Percentiles rank a stretch among this genome's conserved stretches.
These are phyloP conservation scores for Hymenoscyphus scutula DNA, from an alignment of 2,329 filamentous ascomycete genomes.

Conservation along the genomic window DNA sequence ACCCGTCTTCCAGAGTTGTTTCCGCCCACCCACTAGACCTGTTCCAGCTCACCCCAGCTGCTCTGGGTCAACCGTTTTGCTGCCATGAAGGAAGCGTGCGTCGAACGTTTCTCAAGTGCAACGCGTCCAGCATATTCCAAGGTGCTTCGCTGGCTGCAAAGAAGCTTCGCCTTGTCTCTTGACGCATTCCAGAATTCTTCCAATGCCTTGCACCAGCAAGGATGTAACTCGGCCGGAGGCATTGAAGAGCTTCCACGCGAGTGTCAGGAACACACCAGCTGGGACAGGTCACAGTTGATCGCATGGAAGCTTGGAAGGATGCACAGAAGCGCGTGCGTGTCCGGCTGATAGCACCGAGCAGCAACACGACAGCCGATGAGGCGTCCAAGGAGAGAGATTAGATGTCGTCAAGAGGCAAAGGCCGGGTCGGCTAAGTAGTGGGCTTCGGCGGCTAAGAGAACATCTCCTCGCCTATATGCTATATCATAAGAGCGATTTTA, in stretches of 20 bases:
- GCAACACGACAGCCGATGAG: slow-evolving; percentile 2
- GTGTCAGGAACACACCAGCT: slow-evolving; percentile 6
- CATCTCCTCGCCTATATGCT: not conserved
- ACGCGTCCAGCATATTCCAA: slow-evolving; percentile 2
- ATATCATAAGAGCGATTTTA: not conserved
- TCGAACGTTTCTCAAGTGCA: slow-evolving; percentile 6
- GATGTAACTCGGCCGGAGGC: slow-evolving; percentile 5
- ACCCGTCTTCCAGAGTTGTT: not conserved
- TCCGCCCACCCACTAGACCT: not conserved
- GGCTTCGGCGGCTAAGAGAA: not conserved
- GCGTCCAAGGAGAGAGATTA: not conserved
- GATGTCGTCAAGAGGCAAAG: not conserved
- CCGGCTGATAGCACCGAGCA: not conserved
- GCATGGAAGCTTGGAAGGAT: slow-evolving; percentile 11
- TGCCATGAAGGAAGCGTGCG: slow-evolving; percentile 1
- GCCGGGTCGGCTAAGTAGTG: slow-evolving; percentile 2
- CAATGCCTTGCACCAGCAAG: not conserved
- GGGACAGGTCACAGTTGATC: not conserved
- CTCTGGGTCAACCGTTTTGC: not conserved
- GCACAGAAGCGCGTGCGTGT: slow-evolving; percentile 6
- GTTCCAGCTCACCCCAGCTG: too few relatives aligned
- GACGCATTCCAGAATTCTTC: slow-evolving; percentile 4
- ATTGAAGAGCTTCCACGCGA: slow-evolving; percentile 18
- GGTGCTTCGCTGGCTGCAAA: not conserved
- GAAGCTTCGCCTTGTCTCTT: not conserved